Evolutionary conservation across 2,329 filamentous ascomycete genomes (phyloP), one percentile per base, ranked within the genome.

Genomic region (Huntiella omanensis): DNA sequence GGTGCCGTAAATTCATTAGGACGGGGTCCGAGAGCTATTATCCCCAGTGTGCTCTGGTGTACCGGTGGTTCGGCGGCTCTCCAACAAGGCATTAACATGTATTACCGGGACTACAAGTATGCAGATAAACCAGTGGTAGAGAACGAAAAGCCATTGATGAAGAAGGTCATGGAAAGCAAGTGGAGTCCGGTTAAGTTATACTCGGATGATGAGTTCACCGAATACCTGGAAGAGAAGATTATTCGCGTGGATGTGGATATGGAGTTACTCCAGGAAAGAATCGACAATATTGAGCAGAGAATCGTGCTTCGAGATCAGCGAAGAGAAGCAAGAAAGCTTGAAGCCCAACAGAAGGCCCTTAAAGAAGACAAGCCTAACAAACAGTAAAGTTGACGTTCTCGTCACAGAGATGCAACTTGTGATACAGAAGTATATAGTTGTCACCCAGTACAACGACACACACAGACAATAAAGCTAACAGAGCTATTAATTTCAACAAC

Each of bases 221-320:
- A 69, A 1, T 75, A 85, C 62, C 65, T 91, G 55, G 65, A 69
- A 28, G 80, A 87, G 58, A 84, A 79, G 60, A 62, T 85, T 36
- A 58, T 88, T 19, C 70, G 67, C 51, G 63, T 88, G 3, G 79
- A 91, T 52, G 80, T 74, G 1, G 80, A 88, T 51, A 85, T 91
- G 59, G 77, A 82, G 0, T 59, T 91, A 4, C 67, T 88, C 33
- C 82, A 91, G 55, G 83, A 88, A 46, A 76, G 75, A 55, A 83
- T 91, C 53, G 70, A 57, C 1, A 59, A 61, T 39, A 45, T 67
- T 15, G 52, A 54, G 46, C 48, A 49, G 11, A 40, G 49, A 28
- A 47, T 45, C 8, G 36, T 38, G 33, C 37, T 39, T 22, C 47
- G 40, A 36, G 45, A 47, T 35, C 37, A n/a, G 33, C 11, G 40